A percentile compares a stretch with the other conserved stretches of the same genome.
Conservation (phyloP, 208 protist genomes). For the Porcisia hertigi region DNA sequence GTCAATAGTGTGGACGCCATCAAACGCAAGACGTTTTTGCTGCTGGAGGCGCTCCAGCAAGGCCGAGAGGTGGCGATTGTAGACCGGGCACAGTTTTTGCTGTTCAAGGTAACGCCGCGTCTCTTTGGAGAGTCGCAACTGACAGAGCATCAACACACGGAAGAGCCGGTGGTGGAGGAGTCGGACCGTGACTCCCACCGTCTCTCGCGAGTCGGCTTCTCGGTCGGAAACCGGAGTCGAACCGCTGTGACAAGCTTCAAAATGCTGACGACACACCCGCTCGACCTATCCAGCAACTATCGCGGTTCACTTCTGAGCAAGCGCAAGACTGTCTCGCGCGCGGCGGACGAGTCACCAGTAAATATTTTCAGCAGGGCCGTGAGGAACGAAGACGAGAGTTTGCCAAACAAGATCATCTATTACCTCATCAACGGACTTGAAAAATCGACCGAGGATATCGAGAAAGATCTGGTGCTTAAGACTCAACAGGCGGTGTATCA, state of each 20-base stretch:
- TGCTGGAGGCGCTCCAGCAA: slow-evolving; percentile 85
- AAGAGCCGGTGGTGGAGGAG: slow-evolving; percentile 53
- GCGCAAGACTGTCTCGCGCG: slow-evolving; percentile 18
- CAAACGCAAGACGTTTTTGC: slow-evolving; percentile 69
- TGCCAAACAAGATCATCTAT: slow-evolving; percentile 62
- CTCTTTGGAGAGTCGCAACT: slow-evolving; percentile 51
- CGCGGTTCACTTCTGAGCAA: slow-evolving; percentile 22
- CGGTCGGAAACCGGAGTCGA: slow-evolving; percentile 31
- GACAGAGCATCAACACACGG: slow-evolving; percentile 68
- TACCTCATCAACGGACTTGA: slow-evolving; percentile 64
- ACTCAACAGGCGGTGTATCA: slow-evolving; percentile 50
- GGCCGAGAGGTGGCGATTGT: slow-evolving; percentile 62
- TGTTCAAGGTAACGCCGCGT: slow-evolving; percentile 68
- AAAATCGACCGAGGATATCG: slow-evolving; percentile 41
- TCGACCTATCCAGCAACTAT: slow-evolving; percentile 37
- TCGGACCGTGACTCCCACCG: slow-evolving; percentile 28
- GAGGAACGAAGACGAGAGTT: slow-evolving; percentile 41
- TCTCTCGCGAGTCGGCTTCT: slow-evolving; percentile 25
- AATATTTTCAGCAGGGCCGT: slow-evolving; percentile 42
- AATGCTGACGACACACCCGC: slow-evolving; percentile 23
- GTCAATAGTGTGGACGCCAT: slow-evolving; percentile 52
- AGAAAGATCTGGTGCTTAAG: slow-evolving; percentile 41
- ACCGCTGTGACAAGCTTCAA: slow-evolving; percentile 28
- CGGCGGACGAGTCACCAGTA: slow-evolving; percentile 23
- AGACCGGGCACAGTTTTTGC: slow-evolving; percentile 66